Percentiles rank a stretch among this genome's conserved stretches.
phyloP scores from a whole-genome alignment of 2,329 filamentous ascomycete genomes.

The Neoscytalidium dimidiatum region DNA sequence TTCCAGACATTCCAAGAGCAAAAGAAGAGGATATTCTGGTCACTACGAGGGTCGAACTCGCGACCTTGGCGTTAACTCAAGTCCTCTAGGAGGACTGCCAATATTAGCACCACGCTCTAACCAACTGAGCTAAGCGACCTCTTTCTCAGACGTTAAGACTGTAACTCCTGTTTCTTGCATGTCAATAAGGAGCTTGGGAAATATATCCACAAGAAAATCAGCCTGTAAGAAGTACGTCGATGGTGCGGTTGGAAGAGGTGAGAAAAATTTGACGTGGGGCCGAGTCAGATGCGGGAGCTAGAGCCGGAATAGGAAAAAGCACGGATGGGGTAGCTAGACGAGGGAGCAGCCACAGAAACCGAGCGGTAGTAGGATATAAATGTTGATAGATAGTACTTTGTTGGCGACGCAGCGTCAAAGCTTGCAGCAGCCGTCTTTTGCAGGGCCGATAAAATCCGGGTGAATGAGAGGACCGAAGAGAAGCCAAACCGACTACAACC shows the following conservation, averaged over 20 bases:
- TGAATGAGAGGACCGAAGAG: not conserved
- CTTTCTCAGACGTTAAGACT: not conserved
- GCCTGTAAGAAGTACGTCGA: no score
- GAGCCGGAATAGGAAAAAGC: not conserved
- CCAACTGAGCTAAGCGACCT: slow-evolving; percentile 24
- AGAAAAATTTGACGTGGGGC: not conserved
- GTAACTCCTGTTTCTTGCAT: not conserved
- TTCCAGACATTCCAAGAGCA: not conserved
- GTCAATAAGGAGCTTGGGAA: rapidly evolving
- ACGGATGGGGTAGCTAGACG: slow-evolving; percentile 11
- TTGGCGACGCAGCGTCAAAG: not conserved
- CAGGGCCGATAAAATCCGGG: not conserved
- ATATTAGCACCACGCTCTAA: slow-evolving; percentile 26
- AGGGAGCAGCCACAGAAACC: not conserved
- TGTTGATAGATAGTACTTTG: not conserved
- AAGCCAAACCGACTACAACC: not conserved
- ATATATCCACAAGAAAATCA: not conserved
- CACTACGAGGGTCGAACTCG: slow-evolving; percentile 25
- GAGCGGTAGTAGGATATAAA: not conserved
- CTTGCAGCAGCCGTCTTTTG: not conserved
- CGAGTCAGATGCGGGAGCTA: not conserved
- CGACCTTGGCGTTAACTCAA: slow-evolving; percentile 23
- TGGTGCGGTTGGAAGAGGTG: not conserved
- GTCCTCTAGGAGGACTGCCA: not conserved
- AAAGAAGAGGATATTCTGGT: slow-evolving; percentile 19